A percentile compares a stretch with the other conserved stretches of the same genome.
Evolutionary conservation across 768 basidiomycete genomes (phyloP).

Genomic region (Hericium alpestre): DNA sequence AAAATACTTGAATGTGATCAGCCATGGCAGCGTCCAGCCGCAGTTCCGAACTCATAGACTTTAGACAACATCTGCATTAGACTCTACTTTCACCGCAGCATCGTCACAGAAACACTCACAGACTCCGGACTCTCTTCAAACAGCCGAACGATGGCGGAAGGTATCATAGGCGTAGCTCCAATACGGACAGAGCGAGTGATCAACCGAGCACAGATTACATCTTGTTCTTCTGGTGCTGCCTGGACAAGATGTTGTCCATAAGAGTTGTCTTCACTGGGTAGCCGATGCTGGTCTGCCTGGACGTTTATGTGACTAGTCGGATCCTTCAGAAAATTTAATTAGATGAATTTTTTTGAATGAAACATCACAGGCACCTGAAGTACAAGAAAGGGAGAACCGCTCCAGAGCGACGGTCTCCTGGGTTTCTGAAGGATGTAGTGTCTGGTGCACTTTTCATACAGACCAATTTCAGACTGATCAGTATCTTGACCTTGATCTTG

Average conservation of each 20-base stretch:
- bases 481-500: neutral
- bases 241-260: too few relatives aligned
- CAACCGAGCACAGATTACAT: conserved; percentile 3
- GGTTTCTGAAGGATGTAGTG: conserved; percentile 34
- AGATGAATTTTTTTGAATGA: neutral
- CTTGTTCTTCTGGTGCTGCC: neutral
- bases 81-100: neutral
- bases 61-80: neutral
- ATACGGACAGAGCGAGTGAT: conserved; percentile 1
- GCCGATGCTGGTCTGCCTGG: too few relatives aligned
- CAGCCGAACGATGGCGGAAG: conserved; percentile 3
- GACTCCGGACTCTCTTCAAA: conserved; percentile 4
- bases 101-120: conserved; percentile 1
- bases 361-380: conserved; percentile 15
- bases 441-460: conserved; percentile 38
- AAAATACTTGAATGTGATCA: neutral
- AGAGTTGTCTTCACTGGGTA: too few relatives aligned
- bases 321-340: too few relatives aligned
- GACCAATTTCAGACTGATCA: conserved; percentile 9
- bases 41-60: neutral
- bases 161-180: conserved; percentile 10
- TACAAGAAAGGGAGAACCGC: conserved; percentile 33
- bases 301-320: too few relatives aligned
- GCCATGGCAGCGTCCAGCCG: neutral
- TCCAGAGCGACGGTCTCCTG: conserved; percentile 31